Percentiles rank a stretch among this genome's conserved stretches.
phyloP scores from a whole-genome alignment of 2,329 filamentous ascomycete genomes.

The Trichoderma guizhouense region DNA sequence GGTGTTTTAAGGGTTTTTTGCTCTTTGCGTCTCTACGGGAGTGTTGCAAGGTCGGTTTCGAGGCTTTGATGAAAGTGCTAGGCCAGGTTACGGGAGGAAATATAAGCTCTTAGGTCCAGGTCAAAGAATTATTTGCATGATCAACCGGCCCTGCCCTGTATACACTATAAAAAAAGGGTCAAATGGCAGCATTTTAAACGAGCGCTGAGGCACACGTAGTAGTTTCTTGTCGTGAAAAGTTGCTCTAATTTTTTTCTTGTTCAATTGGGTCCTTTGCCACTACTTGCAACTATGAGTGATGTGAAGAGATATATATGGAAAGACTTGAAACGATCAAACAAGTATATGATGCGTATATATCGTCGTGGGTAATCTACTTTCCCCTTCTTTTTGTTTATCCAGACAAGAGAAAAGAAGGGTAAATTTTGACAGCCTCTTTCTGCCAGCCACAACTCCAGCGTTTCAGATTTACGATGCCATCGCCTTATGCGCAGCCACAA shows the following conservation, averaged over 20 bases:
- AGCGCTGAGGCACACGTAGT: conserved; percentile 9
- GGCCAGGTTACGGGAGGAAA: conserved; percentile 34
- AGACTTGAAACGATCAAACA: not conserved
- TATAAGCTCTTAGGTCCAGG: conserved; percentile 40
- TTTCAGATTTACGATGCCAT: not conserved
- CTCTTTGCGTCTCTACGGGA: conserved; percentile 39
- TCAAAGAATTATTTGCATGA: conserved; percentile 43
- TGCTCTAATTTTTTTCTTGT: conserved; percentile 1
- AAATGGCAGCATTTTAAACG: conserved; percentile 29
- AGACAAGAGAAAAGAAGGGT: not conserved
- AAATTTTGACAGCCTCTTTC: not conserved
- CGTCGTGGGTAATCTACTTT: not conserved
- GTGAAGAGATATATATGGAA: not conserved
- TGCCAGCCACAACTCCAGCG: not conserved
- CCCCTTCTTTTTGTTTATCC: not conserved
- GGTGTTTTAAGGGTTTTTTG: conserved; percentile 42
- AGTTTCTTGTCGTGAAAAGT: conserved; percentile 18
- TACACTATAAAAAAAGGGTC: conserved; percentile 31
- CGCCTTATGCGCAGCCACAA: conserved; percentile 34
- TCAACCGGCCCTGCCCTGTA: conserved; percentile 36
- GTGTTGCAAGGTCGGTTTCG: conserved; percentile 38
- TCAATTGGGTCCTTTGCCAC: not conserved
- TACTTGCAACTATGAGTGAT: not conserved
- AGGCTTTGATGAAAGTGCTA: conserved; percentile 36
- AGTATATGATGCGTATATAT: not conserved